These are phyloP conservation scores for Pelargonium fulgidum DNA, from an alignment of 441 rosid species.

Conservation along the genomic window DNA sequence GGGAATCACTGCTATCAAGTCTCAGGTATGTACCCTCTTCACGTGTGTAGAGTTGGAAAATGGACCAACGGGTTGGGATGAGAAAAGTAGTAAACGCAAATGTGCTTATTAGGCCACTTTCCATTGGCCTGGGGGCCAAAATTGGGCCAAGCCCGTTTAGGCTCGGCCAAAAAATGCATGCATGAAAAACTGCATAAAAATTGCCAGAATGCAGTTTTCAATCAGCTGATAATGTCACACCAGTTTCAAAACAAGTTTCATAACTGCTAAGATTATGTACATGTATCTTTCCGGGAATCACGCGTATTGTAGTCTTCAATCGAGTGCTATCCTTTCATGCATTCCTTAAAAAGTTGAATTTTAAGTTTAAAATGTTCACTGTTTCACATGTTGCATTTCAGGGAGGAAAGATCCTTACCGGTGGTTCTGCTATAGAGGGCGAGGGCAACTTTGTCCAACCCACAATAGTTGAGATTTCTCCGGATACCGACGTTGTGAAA, in stretches of 20 bases:
- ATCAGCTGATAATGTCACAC: no score
- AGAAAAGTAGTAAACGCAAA: no score
- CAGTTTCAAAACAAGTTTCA: no score
- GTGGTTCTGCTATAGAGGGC: conserved; percentile 59
- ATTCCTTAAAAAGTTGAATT: neutral
- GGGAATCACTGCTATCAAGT: conserved; percentile 82
- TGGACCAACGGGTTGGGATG: no score
- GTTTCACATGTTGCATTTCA: conserved; percentile 27
- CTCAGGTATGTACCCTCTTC: conserved; percentile 49
- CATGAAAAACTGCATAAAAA: no score
- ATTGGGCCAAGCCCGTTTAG: no score
- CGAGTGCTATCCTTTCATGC: neutral
- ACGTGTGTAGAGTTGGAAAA: neutral
- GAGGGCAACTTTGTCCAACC: conserved; percentile 96
- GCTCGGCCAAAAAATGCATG: no score
- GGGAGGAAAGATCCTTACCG: conserved; percentile 88
- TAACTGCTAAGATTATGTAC: no score
- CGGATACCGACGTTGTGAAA: conserved; percentile 62
- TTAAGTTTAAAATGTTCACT: neutral
- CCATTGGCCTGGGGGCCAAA: no score
- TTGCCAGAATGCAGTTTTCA: no score
- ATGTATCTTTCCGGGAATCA: neutral
- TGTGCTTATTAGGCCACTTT: no score
- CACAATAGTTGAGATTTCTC: conserved; percentile 77
- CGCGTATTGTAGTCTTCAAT: neutral